phyloP scores from a whole-genome alignment of 257 asterid genomes.

The Handroanthus guayacan region DNA sequence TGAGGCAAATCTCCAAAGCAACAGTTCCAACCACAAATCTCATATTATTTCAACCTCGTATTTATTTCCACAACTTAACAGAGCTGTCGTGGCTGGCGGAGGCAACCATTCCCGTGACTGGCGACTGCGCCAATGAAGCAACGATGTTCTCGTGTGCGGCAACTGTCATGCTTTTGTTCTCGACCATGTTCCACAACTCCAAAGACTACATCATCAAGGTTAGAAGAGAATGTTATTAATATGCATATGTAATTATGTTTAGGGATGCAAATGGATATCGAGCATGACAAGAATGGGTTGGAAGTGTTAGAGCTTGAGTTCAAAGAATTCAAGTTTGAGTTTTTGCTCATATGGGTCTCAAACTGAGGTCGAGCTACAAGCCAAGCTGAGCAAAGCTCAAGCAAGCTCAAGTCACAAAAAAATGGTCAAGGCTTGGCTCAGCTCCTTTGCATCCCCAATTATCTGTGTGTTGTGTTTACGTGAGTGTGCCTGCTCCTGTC shows the following conservation, averaged over 20 bases:
- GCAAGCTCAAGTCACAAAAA: too few relatives aligned
- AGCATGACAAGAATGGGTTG: too few relatives aligned
- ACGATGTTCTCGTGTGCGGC: conserved; percentile 82
- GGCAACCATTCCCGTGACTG: conserved; percentile 87
- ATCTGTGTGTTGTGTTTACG: not conserved
- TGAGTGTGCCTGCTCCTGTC: not conserved
- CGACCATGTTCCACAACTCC: conserved; percentile 95
- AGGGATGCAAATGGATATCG: too few relatives aligned
- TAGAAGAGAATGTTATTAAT: too few relatives aligned
- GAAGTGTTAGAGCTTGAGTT: too few relatives aligned
- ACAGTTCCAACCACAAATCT: not conserved
- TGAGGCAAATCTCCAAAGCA: not conserved
- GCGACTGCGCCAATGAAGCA: conserved; percentile 86
- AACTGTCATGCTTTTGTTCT: conserved; percentile 86
- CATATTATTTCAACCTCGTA: not conserved
- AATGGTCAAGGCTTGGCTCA: too few relatives aligned
- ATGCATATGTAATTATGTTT: too few relatives aligned
- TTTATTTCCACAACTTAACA: conserved; percentile 89
- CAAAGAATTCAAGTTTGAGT: too few relatives aligned
- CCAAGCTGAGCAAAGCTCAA: too few relatives aligned
- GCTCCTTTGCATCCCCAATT: too few relatives aligned
- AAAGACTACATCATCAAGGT: conserved; percentile 56
- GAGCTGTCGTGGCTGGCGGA: conserved; percentile 97
- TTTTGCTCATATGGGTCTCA: too few relatives aligned
- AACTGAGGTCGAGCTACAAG: too few relatives aligned